These are phyloP conservation scores for Sanghuangporus sanghuang DNA, from an alignment of 1,284 basidiomycete genomes.

Conservation along the genomic window DNA sequence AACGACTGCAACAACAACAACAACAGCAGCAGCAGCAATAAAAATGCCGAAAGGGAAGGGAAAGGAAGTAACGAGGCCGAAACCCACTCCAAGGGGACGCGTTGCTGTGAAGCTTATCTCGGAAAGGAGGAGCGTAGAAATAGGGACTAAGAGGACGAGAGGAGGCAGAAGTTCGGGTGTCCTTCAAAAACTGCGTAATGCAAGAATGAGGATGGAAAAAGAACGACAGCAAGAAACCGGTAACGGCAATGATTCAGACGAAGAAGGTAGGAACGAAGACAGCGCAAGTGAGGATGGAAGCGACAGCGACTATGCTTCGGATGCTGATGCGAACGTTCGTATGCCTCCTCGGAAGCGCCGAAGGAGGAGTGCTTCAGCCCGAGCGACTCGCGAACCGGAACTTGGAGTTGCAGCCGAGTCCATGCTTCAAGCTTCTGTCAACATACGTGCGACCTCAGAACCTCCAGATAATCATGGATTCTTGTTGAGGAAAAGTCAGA, in stretches of 20 bases:
- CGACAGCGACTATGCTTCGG: neutral
- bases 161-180: neutral
- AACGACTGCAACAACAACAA: neutral
- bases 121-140: neutral
- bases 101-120: neutral
- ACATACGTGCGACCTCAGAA: neutral
- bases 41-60: neutral
- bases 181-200: neutral
- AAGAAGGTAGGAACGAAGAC: neutral
- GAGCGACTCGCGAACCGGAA: neutral
- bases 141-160: neutral
- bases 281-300: neutral
- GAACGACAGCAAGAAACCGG: neutral
- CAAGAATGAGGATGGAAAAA: neutral
- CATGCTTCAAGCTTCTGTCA: neutral
- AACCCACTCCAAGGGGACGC: neutral
- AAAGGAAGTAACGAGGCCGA: neutral
- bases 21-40: neutral
- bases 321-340: neutral
- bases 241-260: neutral
- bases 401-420: neutral
- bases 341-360: neutral
- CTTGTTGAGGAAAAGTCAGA: slow-evolving; percentile 18
- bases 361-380: neutral
- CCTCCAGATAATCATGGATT: slow-evolving; percentile 2